A percentile compares a stretch with the other conserved stretches of the same genome.
phyloP scores from a whole-genome alignment of 176 grass and related monocot species.

The Paspalum notatum region DNA sequence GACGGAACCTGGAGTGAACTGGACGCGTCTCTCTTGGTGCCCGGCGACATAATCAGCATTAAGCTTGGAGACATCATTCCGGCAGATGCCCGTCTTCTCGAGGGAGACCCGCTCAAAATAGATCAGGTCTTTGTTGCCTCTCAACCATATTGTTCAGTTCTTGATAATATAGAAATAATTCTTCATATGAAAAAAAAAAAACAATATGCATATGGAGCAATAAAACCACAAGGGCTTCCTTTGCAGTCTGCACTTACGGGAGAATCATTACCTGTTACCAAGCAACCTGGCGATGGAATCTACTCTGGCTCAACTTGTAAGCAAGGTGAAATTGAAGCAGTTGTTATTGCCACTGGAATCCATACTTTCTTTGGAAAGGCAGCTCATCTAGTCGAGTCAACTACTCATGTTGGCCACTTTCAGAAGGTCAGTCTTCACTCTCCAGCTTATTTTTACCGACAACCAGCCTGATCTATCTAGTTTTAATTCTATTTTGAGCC shows the following conservation, averaged over 20 bases:
- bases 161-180: background rate
- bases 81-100: constrained; percentile 65
- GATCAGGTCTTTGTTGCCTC: constrained; percentile 49
- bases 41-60: constrained; percentile 76
- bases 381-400: constrained; percentile 75
- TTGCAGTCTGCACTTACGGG: constrained; percentile 74
- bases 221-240: constrained; percentile 11
- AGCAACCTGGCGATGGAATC: constrained; percentile 63
- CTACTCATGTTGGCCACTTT: constrained; percentile 73
- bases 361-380: constrained; percentile 85
- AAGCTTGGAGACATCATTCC: constrained; percentile 83
- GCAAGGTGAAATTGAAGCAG: constrained; percentile 79
- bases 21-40: constrained; percentile 65
- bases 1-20: constrained; percentile 62
- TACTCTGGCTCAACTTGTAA: constrained; percentile 81
- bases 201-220: background rate
- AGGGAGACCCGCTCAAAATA: constrained; percentile 71
- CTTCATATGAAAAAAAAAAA: background rate
- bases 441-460: background rate
- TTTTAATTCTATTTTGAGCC: background rate
- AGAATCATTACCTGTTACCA: constrained; percentile 73
- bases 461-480: background rate
- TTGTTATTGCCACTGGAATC: constrained; percentile 81
- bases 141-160: background rate
- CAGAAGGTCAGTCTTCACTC: constrained; percentile 55